Percentiles rank a stretch among this genome's conserved stretches.
These are phyloP conservation scores for Collybiopsis confluens DNA, from an alignment of 768 basidiomycete genomes.

Conservation along the genomic window DNA sequence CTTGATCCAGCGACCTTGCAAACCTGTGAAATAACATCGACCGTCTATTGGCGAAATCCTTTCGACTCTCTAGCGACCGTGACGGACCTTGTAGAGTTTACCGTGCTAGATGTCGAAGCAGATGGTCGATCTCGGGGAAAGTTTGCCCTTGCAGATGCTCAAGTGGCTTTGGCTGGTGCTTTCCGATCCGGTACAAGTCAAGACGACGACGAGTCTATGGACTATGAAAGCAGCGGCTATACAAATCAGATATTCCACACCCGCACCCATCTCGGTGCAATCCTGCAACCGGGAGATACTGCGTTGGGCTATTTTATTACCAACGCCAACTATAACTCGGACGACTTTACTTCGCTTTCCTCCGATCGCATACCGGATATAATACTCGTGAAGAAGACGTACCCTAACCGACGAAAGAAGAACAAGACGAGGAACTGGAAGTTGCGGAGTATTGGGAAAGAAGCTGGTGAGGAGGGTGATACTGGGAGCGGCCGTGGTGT, in stretches of 20 bases:
- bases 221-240: conserved; percentile 53
- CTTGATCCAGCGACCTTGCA: conserved; percentile 88
- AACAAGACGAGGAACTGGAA: conserved; percentile 80
- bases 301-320: conserved; percentile 88
- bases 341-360: conserved; percentile 69
- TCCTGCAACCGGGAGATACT: conserved; percentile 91
- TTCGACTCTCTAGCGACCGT: conserved; percentile 82
- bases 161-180: conserved; percentile 82
- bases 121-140: conserved; percentile 53
- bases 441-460: conserved; percentile 88
- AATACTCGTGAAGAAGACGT: conserved; percentile 91
- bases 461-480: conserved; percentile 83
- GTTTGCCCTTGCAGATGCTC: conserved; percentile 76
- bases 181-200: conserved; percentile 54
- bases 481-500: conserved; percentile 75
- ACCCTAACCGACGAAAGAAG: conserved; percentile 93
- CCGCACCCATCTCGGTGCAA: conserved; percentile 91
- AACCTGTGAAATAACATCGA: conserved; percentile 70
- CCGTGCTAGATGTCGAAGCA: conserved; percentile 90
- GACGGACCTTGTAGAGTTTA: conserved; percentile 89
- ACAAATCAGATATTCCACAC: conserved; percentile 89
- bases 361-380: conserved; percentile 79
- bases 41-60: conserved; percentile 87
- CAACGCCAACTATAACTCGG: conserved; percentile 90
- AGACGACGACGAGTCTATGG: conserved; percentile 52